Conservation (phyloP, 108 stramenopile species). For the Schizochytrium sp. region DNA sequence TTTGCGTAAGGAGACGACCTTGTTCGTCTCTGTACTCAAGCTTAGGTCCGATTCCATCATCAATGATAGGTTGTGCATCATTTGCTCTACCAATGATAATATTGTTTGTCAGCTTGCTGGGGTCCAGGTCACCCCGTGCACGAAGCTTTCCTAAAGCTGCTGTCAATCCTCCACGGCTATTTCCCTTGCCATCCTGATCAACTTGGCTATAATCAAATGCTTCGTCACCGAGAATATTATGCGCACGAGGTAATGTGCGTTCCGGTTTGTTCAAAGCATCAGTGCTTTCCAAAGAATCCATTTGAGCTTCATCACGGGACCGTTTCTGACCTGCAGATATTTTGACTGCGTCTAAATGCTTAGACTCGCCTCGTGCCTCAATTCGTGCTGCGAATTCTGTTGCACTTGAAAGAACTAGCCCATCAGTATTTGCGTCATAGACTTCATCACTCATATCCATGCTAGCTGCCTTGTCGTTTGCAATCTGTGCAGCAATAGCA, state of each 20-base stretch:
- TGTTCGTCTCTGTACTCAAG: slow-evolving; percentile 95
- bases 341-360: too few species aligned
- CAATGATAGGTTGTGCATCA: slow-evolving; percentile 14
- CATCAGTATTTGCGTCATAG: background rate
- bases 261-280: background rate
- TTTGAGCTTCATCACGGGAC: too few species aligned
- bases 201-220: background rate
- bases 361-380: background rate
- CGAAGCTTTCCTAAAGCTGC: background rate
- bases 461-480: slow-evolving; percentile 6
- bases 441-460: background rate
- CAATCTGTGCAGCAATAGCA: background rate
- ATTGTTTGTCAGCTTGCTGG: background rate
- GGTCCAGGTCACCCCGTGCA: slow-evolving; percentile 10
- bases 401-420: slow-evolving; percentile 1
- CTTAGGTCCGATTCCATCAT: slow-evolving; percentile 70
- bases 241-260: background rate
- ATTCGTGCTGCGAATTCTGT: background rate
- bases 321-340: too few species aligned
- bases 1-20: slow-evolving; percentile 89
- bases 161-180: background rate
- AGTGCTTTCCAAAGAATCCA: too few species aligned
- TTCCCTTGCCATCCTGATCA: background rate
- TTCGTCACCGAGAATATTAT: background rate
- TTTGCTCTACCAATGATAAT: slow-evolving; percentile 34